These are phyloP conservation scores for Cinnamomum chago DNA, from an alignment of 164 flowering plant genomes.

Conservation along the genomic window DNA sequence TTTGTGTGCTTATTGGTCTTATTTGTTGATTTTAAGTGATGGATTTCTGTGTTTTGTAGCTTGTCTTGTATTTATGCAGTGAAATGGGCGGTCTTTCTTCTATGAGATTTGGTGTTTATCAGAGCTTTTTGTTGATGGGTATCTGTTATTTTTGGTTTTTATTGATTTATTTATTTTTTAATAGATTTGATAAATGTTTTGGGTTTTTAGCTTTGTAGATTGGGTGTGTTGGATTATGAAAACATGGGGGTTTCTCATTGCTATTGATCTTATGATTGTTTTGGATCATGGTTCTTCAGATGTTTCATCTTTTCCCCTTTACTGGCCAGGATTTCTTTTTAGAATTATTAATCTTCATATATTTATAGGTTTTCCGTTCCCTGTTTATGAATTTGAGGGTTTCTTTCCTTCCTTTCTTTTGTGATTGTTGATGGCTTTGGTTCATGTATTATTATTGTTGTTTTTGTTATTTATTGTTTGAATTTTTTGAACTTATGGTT, in stretches of 20 bases:
- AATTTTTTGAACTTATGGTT: neutral
- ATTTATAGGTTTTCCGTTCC: neutral
- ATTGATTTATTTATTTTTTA: neutral
- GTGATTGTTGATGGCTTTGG: too few species aligned
- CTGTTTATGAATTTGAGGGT: neutral
- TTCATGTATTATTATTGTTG: too few species aligned
- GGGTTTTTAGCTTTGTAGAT: neutral
- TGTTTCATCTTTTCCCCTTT: neutral
- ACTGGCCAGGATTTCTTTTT: neutral
- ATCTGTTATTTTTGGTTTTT: neutral
- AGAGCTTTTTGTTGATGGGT: neutral
- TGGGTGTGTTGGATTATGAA: neutral
- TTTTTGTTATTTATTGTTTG: neutral
- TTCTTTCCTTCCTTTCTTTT: too few species aligned
- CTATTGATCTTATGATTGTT: neutral
- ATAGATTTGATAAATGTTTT: neutral
- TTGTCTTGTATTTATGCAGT: neutral
- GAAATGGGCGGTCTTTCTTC: neutral
- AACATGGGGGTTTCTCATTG: neutral
- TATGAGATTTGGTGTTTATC: neutral
- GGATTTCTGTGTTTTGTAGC: neutral
- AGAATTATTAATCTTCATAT: neutral
- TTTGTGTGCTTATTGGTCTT: slow-evolving; percentile 1
- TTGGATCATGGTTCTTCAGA: neutral
- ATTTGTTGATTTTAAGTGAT: neutral